Percentiles rank a stretch among this genome's conserved stretches.
These are phyloP conservation scores for Phoenix roebelenii DNA, from an alignment of 176 grass and related monocot genomes.

Conservation along the genomic window DNA sequence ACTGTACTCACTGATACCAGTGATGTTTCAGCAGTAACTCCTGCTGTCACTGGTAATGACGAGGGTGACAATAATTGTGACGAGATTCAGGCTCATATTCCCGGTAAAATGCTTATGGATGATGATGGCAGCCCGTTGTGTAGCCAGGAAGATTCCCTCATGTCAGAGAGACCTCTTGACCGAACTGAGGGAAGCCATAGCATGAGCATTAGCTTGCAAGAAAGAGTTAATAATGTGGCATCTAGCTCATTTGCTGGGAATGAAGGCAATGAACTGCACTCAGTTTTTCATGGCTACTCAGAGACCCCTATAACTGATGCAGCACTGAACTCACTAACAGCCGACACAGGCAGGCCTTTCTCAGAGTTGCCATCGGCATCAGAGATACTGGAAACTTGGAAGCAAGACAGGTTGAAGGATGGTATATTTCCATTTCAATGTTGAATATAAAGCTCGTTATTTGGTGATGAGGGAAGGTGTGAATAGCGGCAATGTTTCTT, in stretches of 20 bases:
- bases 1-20: background rate
- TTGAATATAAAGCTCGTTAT: background rate
- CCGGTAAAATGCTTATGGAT: background rate
- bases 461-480: background rate
- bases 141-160: background rate
- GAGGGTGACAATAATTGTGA: constrained; percentile 1
- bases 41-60: background rate
- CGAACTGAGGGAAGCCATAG: background rate
- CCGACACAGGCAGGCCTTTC: constrained; percentile 21
- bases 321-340: constrained; percentile 41
- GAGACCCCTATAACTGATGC: constrained; percentile 34
- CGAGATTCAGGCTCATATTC: constrained; percentile 12
- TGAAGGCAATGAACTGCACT: constrained; percentile 8
- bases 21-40: constrained; percentile 10
- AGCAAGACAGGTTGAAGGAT: constrained; percentile 25
- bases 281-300: background rate
- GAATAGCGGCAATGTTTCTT: too few species aligned
- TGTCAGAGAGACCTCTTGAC: background rate
- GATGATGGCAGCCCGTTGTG: background rate
- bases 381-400: constrained; percentile 54
- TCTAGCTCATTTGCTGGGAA: constrained; percentile 6
- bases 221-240: background rate
- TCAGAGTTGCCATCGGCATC: constrained; percentile 33
- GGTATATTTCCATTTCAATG: background rate
- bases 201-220: background rate